Evolutionary conservation across 768 basidiomycete species (phyloP).

Genomic region (Boletus subcaerulescens): DNA sequence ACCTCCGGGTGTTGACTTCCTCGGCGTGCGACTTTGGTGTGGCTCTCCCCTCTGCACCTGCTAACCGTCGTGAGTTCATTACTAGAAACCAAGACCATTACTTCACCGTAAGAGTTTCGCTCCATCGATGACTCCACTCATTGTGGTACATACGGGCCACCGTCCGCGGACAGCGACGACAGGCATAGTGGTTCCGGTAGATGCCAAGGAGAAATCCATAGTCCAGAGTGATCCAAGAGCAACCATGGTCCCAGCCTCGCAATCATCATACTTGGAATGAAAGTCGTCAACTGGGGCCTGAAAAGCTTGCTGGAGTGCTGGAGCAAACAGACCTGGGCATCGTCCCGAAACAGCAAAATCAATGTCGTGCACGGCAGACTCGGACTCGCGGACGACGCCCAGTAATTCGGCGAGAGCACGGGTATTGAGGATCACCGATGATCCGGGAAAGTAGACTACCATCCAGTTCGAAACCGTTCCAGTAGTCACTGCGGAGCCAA

Average conservation of each 20-base stretch:
- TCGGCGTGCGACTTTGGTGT: neutral
- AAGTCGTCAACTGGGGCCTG: neutral
- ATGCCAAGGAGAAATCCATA: conserved; percentile 10
- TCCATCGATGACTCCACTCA: neutral
- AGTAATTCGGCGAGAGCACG: neutral
- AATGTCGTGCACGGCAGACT: neutral
- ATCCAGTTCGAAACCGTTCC: neutral
- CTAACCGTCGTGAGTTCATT: neutral
- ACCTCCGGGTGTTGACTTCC: neutral
- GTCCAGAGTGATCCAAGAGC: conserved; percentile 3
- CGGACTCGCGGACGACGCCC: neutral
- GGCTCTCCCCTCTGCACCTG: neutral
- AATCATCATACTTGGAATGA: conserved; percentile 7
- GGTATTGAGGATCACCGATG: conserved; percentile 5
- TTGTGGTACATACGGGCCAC: neutral
- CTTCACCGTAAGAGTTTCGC: neutral
- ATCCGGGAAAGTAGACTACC: neutral
- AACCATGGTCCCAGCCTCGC: neutral
- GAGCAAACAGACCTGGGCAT: neutral
- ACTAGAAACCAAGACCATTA: conserved; percentile 2
- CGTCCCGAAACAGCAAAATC: conserved; percentile 1
- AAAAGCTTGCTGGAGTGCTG: neutral
- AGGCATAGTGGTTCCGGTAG: neutral
- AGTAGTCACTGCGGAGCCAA: neutral
- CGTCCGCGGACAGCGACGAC: conserved; percentile 7